phyloP scores from a whole-genome alignment of 164 flowering plant species.

The Cinnamomum chago region DNA sequence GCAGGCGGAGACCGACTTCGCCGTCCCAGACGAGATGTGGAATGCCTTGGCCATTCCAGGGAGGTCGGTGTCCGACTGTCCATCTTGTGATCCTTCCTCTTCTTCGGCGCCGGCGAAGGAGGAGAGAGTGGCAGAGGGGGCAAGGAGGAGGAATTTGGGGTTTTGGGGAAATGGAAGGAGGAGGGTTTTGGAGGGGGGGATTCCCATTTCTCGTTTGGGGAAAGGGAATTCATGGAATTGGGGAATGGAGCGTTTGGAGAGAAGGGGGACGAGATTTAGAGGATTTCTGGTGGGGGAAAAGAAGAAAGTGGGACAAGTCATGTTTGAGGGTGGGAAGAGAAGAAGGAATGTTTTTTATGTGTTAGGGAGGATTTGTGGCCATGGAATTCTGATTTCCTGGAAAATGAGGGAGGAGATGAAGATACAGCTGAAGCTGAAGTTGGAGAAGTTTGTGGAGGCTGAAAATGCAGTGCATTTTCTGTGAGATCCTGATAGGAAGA shows the following conservation, averaged over 20 bases:
- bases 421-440: conserved; percentile 15
- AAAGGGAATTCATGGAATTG: conserved; percentile 11
- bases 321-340: conserved; percentile 26
- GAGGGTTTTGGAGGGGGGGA: conserved; percentile 10
- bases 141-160: conserved; percentile 5
- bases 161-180: conserved; percentile 18
- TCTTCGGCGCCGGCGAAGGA: conserved; percentile 58
- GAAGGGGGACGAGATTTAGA: conserved; percentile 20
- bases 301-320: conserved; percentile 45
- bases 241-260: conserved; percentile 18
- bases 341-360: neutral
- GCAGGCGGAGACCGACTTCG: conserved; percentile 55
- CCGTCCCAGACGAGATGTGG: conserved; percentile 62
- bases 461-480: neutral
- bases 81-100: conserved; percentile 16
- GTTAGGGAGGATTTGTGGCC: conserved; percentile 34
- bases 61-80: conserved; percentile 16
- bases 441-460: too few species aligned
- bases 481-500: conserved; percentile 5
- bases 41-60: conserved; percentile 86
- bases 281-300: conserved; percentile 41
- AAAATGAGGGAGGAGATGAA: conserved; percentile 12
- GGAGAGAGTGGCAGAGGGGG: conserved; percentile 51
- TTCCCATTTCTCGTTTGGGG: conserved; percentile 13
- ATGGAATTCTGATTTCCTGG: conserved; percentile 30